A percentile compares a stretch with the other conserved stretches of the same genome.
These are phyloP conservation scores for Cyclostephanos tholiformis DNA, from an alignment of 108 stramenopile genomes.

Conservation along the genomic window DNA sequence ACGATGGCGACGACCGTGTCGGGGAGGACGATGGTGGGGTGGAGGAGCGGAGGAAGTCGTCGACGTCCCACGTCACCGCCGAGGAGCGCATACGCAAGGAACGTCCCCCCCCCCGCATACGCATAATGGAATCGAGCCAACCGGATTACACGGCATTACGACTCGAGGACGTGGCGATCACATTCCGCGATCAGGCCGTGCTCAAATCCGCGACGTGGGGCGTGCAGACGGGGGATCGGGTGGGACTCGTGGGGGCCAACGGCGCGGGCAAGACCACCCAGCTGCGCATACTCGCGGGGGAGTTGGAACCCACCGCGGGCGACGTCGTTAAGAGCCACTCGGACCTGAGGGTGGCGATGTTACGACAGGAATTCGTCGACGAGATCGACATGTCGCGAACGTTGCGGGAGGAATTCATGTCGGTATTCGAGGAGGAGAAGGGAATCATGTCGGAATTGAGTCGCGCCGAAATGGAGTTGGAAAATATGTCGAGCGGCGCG, in stretches of 20 bases:
- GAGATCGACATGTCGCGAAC: conserved; percentile 84
- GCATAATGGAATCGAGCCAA: too few relatives aligned
- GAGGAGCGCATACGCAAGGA: conserved; percentile 93
- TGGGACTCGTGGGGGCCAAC: conserved; percentile 78
- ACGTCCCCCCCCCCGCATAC: conserved; percentile 91
- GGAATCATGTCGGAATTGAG: conserved; percentile 70
- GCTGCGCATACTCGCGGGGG: conserved; percentile 90
- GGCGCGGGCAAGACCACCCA: conserved; percentile 95
- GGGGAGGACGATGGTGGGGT: conserved; percentile 3
- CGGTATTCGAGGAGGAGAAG: conserved; percentile 90
- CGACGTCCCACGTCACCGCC: conserved; percentile 53
- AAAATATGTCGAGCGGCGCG: conserved; percentile 51
- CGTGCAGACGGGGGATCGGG: too few relatives aligned
- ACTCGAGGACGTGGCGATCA: too few relatives aligned
- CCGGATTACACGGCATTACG: too few relatives aligned
- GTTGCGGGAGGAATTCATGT: conserved; percentile 89
- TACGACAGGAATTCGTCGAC: too few relatives aligned
- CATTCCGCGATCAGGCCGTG: too few relatives aligned
- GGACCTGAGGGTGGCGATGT: too few relatives aligned
- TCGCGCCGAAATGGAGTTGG: conserved; percentile 65
- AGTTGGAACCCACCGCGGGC: conserved; percentile 93
- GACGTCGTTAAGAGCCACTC: too few relatives aligned
- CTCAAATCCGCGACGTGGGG: too few relatives aligned
- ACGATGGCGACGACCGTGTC: conserved; percentile 24
- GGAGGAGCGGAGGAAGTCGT: not conserved